Conservation (phyloP, 345 rosid genomes). For the Eucalyptus sp. region DNA sequence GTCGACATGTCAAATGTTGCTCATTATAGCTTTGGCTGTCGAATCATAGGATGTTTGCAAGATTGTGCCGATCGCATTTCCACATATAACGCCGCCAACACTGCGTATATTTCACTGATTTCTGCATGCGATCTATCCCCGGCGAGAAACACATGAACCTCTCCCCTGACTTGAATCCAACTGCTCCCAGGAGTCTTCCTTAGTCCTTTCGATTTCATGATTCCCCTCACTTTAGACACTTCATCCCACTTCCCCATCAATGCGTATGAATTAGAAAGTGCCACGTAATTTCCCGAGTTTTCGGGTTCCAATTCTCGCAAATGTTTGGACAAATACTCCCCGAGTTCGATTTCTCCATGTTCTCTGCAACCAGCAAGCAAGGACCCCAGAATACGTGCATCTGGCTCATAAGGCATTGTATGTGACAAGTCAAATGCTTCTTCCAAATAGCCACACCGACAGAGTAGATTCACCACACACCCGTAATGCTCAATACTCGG, state of each 20-base stretch:
- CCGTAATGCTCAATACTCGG: constrained; percentile 49
- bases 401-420: constrained; percentile 34
- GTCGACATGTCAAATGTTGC: background rate
- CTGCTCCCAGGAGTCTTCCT: constrained; percentile 49
- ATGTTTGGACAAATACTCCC: constrained; percentile 16
- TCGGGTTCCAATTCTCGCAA: constrained; percentile 25
- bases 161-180: constrained; percentile 38
- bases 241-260: constrained; percentile 35
- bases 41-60: background rate
- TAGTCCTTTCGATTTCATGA: constrained; percentile 41
- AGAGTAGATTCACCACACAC: constrained; percentile 29
- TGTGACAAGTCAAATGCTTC: constrained; percentile 19
- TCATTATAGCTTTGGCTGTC: background rate
- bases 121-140: constrained; percentile 30
- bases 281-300: constrained; percentile 40
- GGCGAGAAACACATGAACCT: constrained; percentile 32
- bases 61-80: background rate
- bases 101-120: constrained; percentile 8
- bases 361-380: constrained; percentile 29
- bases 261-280: constrained; percentile 45
- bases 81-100: constrained; percentile 17
- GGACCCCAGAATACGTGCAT: constrained; percentile 32
- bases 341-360: constrained; percentile 15
- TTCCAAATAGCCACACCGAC: constrained; percentile 22
- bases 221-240: constrained; percentile 27